Evolutionary conservation across 2,329 filamentous ascomycete genomes (phyloP), one percentile per base, ranked within the genome.

Genomic region (Verticillium isaacii): DNA sequence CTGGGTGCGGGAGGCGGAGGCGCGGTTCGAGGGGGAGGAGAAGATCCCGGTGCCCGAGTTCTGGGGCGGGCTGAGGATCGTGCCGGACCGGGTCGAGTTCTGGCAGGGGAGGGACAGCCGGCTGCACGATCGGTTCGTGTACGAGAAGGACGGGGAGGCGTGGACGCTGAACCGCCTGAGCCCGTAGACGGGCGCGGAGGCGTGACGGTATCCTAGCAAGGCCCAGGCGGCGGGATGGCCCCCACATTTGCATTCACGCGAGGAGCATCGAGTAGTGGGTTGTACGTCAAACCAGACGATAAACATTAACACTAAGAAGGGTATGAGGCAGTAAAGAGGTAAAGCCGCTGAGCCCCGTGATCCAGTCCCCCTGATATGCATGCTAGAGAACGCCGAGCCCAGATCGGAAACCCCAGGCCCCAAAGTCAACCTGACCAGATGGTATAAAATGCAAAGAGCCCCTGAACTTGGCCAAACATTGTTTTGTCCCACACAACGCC

Each of bases 51-150:
- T 97, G 58, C 95, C 95, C 4, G 89, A 91, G 11, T 97, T 97
- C 74, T 99, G 95, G 95, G 95, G 95, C 34, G 95, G 95, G 0
- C 73, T 97, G 73, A 87, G 94, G 68, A 85, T 99, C 63, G 83
- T 93, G 66, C 94, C 95, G 0, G 90, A 93, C 71, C 85, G 87
- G 68, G 84, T 99, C 57, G 95, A 99, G 82, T 99, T 99, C 74
- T 99, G 95, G 87, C 93, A 97, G 81, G 95, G 95, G 2, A 85
- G 95, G 69, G 85, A 92, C 72, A 97, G 89, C 77, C 84, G 95
- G 63, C 78, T 99, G 75, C 95, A 99, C 77, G 95, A 99, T 81
- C 89, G 95, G 29, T 98, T 99, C 74, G 84, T 88, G 64, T 98
- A 97, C 77, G 86, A 87, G 61, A 87, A 85, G 73, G 82, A 85